Evolutionary conservation across 2,329 filamentous ascomycete genomes (phyloP), one percentile per base, ranked within the genome.

Genomic region (Diaporthe amygdali): DNA sequence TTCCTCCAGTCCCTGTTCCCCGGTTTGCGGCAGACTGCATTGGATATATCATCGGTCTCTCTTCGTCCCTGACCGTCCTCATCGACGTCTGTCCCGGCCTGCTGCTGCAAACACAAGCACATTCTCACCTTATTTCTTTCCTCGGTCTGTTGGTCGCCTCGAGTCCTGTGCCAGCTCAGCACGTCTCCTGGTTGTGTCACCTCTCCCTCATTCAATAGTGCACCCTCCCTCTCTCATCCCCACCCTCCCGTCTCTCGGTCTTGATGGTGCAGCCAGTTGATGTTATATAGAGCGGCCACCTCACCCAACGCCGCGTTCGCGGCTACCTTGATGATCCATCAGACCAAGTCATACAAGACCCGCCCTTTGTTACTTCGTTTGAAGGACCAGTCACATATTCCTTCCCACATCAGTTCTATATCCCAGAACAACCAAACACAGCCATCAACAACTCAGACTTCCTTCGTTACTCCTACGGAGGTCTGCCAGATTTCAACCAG

Each of bases 241-340:
- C 47, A 52, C 46, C 5, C 22, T 27, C 17, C 78, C 78, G 74
- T 76, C 75, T 74, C 68, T 72, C 70, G 67, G 25, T 39, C 32
- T 55, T 49, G 32, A 75, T 74, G 76, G 76, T 78, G 75, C 78
- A 75, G 76, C 76, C 71, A 71, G 75, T 80, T 81, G 78, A 80
- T 77, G 75, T 74, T 75, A 72, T 77, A 74, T 78, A 81, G 79
- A 79, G 78, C 77, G 34, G 27, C 30, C 79, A 80, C 75, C 78
- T 82, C 74, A 85, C 82, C 79, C 85, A 84, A 79, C 84, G 84
- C 71, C 82, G 84, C 79, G 80, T 81, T 74, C 81, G 82, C 76
- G 79, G 78, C 77, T 78, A 79, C 71, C 81, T 81, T 72, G 81
- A 81, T 75, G 76, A 78, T 75, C 76, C 79, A 79, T 75, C 75